phyloP scores from a whole-genome alignment of 495 filamentous ascomycete species.

The Geoglossum glabrum region DNA sequence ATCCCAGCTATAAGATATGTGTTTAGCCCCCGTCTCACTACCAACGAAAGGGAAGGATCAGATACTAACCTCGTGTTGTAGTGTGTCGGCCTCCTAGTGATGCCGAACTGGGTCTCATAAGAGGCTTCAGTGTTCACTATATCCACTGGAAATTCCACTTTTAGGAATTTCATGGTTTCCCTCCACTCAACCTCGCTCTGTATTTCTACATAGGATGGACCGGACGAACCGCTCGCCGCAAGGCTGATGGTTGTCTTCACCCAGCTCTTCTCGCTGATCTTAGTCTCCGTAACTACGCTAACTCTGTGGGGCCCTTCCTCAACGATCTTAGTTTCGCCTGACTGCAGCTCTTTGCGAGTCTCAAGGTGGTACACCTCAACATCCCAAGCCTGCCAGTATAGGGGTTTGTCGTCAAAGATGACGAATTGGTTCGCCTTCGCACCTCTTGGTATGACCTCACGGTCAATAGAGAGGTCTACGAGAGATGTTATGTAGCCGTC shows the following conservation, averaged over 20 bases:
- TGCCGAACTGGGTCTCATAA: constrained; percentile 91
- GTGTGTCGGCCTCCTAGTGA: constrained; percentile 74
- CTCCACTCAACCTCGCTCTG: constrained; percentile 75
- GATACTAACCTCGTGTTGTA: constrained; percentile 53
- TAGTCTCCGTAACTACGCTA: constrained; percentile 58
- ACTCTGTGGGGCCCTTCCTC: constrained; percentile 57
- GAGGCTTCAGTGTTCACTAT: constrained; percentile 77
- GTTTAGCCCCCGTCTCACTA: not conserved
- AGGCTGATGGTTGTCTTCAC: constrained; percentile 75
- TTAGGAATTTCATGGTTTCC: constrained; percentile 93
- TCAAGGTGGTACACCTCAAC: constrained; percentile 91
- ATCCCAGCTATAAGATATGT: constrained; percentile 48
- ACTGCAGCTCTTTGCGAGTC: constrained; percentile 53
- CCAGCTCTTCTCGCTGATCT: constrained; percentile 73
- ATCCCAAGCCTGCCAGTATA: constrained; percentile 99
- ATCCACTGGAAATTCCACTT: constrained; percentile 95
- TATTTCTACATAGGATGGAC: constrained; percentile 55
- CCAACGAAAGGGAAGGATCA: not conserved
- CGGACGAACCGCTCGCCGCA: constrained; percentile 35
- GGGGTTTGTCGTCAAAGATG: constrained; percentile 91
- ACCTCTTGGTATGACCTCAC: constrained; percentile 62
- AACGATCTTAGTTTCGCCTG: constrained; percentile 43
- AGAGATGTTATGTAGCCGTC: constrained; percentile 65
- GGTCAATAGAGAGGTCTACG: constrained; percentile 42
- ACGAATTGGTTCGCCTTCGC: constrained; percentile 79